Evolutionary conservation across 192 early-diverging fungal species (phyloP), one percentile per base, ranked within the genome.

Genomic region (Backusella tarrabulga): DNA sequence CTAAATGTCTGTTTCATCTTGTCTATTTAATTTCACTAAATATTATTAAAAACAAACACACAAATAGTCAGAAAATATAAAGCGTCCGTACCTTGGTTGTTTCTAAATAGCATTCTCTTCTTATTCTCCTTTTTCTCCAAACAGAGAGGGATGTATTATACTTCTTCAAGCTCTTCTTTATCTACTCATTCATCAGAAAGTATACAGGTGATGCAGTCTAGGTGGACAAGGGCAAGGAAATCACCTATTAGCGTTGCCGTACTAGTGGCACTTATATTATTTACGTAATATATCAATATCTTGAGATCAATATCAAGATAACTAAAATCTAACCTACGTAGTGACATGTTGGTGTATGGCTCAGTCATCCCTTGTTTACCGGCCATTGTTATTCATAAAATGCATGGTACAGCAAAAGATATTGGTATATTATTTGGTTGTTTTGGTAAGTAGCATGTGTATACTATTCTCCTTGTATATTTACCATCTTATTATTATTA

Each of bases 361-460:
- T 63, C 56, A 14, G 56, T 63, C 3, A 63, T 63, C 26, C 56
- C 56, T 63, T 63, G 56, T 26, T 29, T 63, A 29, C 56, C 56
- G 29, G 56, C 56, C 4, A 63, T 63, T 63, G 56, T 63, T 12
- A 63, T 63, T 29, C 26, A 63, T 29, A 63, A 63, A 63, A 11
- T 63, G 26, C 56, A 29, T 63, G 56, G 56, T 29, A 63, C 56
- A 29, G 23, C 56, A 21, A 63, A 63, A 63, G 56, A 63, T 12
- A 63, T 63, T 63, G 56, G 56, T 63, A 63, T 63, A 63, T 26
- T 63, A 26, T 63, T 63, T 63, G 56, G 56, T 29, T 63, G 56
- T 9, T 63, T 63, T 63, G 56, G 56, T 63, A 12, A 63, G 56
- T 63, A 14, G 26, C 4, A 63, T 14, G 4, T 23, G 29, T 63